A percentile compares a stretch with the other conserved stretches of the same genome.
phyloP scores from a whole-genome alignment of 768 basidiomycete species.

The Boletus vinaceobasis region DNA sequence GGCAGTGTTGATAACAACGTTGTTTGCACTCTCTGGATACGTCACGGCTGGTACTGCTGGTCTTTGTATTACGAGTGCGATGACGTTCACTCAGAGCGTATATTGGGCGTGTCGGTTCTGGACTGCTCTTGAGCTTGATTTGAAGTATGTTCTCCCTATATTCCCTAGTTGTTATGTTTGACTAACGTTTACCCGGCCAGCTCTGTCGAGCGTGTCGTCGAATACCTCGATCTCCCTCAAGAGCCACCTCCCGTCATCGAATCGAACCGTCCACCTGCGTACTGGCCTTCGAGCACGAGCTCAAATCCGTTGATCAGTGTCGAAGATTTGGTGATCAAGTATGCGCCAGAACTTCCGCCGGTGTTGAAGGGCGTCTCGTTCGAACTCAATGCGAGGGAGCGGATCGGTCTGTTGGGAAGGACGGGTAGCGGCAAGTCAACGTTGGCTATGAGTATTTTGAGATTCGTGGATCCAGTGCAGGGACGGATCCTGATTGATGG shows the following conservation, averaged over 20 bases:
- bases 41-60: conserved; percentile 61
- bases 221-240: conserved; percentile 87
- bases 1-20: conserved; percentile 68
- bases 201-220: conserved; percentile 87
- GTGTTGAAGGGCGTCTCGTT: conserved; percentile 79
- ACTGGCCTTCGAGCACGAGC: conserved; percentile 81
- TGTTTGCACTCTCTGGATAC: conserved; percentile 68
- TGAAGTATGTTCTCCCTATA: conserved; percentile 51
- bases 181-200: conserved; percentile 33
- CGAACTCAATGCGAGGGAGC: conserved; percentile 63
- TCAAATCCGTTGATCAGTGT: conserved; percentile 59
- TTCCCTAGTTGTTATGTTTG: background rate
- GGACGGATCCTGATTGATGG: conserved; percentile 84
- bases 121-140: conserved; percentile 65
- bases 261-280: conserved; percentile 75
- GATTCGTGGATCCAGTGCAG: conserved; percentile 75
- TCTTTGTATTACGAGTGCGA: conserved; percentile 73
- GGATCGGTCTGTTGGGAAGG: conserved; percentile 76
- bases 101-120: conserved; percentile 51
- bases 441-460: conserved; percentile 79
- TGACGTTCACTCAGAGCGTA: conserved; percentile 52
- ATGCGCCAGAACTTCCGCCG: conserved; percentile 79
- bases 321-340: conserved; percentile 76
- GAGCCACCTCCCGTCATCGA: conserved; percentile 80
- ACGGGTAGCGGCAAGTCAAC: conserved; percentile 84